Base-by-base conservation (phyloP, 2,329 filamentous ascomycete genomes). In the Fusarium pseudocircinatum region DNA sequence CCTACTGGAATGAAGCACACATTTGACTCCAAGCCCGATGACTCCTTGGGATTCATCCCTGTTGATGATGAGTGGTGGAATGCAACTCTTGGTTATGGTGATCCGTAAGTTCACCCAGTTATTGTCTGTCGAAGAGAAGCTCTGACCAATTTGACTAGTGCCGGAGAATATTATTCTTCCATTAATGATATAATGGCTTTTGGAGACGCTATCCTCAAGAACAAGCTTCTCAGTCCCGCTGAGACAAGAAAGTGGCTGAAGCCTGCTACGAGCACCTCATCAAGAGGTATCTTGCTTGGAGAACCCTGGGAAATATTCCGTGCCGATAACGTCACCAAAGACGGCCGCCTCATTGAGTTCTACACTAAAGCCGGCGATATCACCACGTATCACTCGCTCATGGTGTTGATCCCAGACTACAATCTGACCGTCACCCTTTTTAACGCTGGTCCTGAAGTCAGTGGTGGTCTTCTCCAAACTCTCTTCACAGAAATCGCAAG, bases 161-260 rank as follows among this genome's bases (percentile, higher is more conserved):
- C 62, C 8, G 69, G 63, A 1, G 63, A 43, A 4, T 72, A 72
- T 2, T 72, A 71, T 1, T 63, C 69, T 4, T 50, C 63, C 0
- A 10, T 72, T 0, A 72, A 72, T 1, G 69, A 72, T 3, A 10
- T 72, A 1, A 67, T 59, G 52, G 43, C 58, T 0, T 72, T 72
- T 44, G 69, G 68, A 0, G 68, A 72, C 14, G 39, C 53, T 6
- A 9, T 72, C 1, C 30, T 72, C 0, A 37, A 46, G 1, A 50
- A 57, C 7, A n/a, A 72, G 6, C 47, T 72, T 1, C 36, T 72
- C 0, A 60, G 63, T 2, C 47, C 69, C 0, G 43, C 12, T 0
- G 37, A 64, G 2, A 68, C 68, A 12, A 49, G 68, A 3, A 68
- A 72, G 6, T 72, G 69, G 69, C 22, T 72, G 18, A 72, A 72